Evolutionary conservation across 352 stramenopile species (phyloP).

Genomic region (Phytophthora podocarpi): DNA sequence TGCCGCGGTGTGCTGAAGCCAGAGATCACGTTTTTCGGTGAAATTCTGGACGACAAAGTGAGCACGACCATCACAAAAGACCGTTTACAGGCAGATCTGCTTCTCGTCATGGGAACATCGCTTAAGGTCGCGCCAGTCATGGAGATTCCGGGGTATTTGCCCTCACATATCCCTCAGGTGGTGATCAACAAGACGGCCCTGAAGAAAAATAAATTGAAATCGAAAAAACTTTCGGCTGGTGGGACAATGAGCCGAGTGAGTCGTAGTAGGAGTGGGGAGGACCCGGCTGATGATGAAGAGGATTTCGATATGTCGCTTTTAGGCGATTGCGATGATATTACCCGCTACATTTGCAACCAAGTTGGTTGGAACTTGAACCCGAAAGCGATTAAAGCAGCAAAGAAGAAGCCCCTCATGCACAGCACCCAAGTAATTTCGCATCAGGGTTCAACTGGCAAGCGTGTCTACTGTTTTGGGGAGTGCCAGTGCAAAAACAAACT

Average conservation of each 20-base stretch:
- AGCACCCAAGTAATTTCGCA: slow-evolving; percentile 34
- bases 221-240: slow-evolving; percentile 34
- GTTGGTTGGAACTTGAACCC: slow-evolving; percentile 51
- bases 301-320: slow-evolving; percentile 86
- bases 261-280: slow-evolving; percentile 21
- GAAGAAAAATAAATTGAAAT: slow-evolving; percentile 73
- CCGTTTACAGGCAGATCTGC: slow-evolving; percentile 87
- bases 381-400: slow-evolving; percentile 7
- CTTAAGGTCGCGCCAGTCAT: slow-evolving; percentile 96
- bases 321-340: slow-evolving; percentile 80
- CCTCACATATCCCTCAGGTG: slow-evolving; percentile 80
- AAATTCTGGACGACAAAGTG: slow-evolving; percentile 92
- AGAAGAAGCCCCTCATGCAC: slow-evolving; percentile 18
- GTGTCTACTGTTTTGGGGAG: slow-evolving; percentile 40
- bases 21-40: slow-evolving; percentile 98
- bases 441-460: slow-evolving; percentile 25
- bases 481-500: slow-evolving; percentile 62
- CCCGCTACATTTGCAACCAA: slow-evolving; percentile 67
- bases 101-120: slow-evolving; percentile 98
- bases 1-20: slow-evolving; percentile 96
- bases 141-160: slow-evolving; percentile 88
- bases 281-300: slow-evolving; percentile 35
- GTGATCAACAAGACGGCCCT: slow-evolving; percentile 92
- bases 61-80: slow-evolving; percentile 77
- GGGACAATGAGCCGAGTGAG: slow-evolving; percentile 26